Percentiles rank a stretch among this genome's conserved stretches.
Conservation (phyloP, 164 flowering plant species). For the Liquidambar formosana region DNA sequence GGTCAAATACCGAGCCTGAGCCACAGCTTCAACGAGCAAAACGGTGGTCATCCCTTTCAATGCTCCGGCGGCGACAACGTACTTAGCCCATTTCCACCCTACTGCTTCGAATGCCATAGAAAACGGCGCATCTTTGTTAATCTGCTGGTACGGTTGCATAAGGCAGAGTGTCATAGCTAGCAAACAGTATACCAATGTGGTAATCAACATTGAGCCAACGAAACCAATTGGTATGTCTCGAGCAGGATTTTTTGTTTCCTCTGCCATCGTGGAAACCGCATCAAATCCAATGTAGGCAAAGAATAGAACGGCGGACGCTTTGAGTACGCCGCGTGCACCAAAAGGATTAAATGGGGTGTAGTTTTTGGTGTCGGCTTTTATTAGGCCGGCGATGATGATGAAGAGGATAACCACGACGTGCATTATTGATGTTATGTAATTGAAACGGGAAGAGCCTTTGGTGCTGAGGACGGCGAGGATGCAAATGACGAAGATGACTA, state of each 20-base stretch:
- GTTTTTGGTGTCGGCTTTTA: conserved; percentile 44
- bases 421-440: conserved; percentile 46
- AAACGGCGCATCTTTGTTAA: conserved; percentile 56
- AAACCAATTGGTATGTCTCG: conserved; percentile 65
- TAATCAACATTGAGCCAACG: conserved; percentile 44
- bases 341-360: conserved; percentile 38
- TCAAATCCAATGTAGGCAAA: conserved; percentile 64
- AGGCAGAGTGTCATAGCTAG: conserved; percentile 47
- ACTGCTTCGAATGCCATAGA: conserved; percentile 55
- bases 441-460: conserved; percentile 59
- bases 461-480: conserved; percentile 47
- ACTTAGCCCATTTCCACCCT: conserved; percentile 65
- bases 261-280: conserved; percentile 60
- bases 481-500: conserved; percentile 32
- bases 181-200: conserved; percentile 31
- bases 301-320: conserved; percentile 53
- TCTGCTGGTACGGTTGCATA: conserved; percentile 36
- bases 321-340: conserved; percentile 48
- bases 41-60: conserved; percentile 75
- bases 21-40: conserved; percentile 53
- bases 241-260: conserved; percentile 59
- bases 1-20: conserved; percentile 78
- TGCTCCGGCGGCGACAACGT: conserved; percentile 64
- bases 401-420: conserved; percentile 53
- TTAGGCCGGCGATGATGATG: conserved; percentile 50